Percentiles rank a stretch among this genome's conserved stretches.
Evolutionary conservation across 345 rosid genomes (phyloP).

Genomic region (Citrus cavaleriei): DNA sequence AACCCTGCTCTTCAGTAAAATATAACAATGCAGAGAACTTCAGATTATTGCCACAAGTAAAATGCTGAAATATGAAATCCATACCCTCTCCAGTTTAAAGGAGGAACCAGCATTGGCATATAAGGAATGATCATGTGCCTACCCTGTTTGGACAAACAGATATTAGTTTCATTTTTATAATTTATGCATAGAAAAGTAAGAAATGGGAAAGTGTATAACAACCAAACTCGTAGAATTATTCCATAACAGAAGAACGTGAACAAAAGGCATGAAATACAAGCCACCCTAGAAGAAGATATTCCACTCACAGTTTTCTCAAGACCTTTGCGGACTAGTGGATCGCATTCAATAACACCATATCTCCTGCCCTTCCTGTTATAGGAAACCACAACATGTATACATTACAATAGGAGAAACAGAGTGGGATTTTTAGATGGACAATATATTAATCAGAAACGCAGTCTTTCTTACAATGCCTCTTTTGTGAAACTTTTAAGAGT

Average conservation of each 20-base stretch:
- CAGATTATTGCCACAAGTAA: background rate
- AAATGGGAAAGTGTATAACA: background rate
- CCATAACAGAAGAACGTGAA: background rate
- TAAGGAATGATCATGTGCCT: conserved; percentile 98
- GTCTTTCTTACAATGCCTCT: conserved; percentile 58
- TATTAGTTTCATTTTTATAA: conserved; percentile 18
- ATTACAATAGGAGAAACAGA: conserved; percentile 7
- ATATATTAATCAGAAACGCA: conserved; percentile 12
- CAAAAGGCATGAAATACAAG: conserved; percentile 8
- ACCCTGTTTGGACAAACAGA: conserved; percentile 54
- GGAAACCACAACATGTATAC: conserved; percentile 5
- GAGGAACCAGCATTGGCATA: conserved; percentile 97
- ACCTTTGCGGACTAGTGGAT: conserved; percentile 73
- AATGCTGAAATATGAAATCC: conserved; percentile 19
- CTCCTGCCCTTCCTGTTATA: conserved; percentile 72
- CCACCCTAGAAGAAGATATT: background rate
- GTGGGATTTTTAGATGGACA: background rate
- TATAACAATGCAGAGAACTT: background rate
- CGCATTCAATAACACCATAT: conserved; percentile 94
- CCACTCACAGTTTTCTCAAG: conserved; percentile 86
- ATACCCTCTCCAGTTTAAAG: conserved; percentile 92
- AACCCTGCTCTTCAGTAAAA: conserved; percentile 6
- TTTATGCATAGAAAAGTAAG: conserved; percentile 11
- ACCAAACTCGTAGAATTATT: background rate
- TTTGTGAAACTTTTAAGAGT: conserved; percentile 48